Percentiles rank a stretch among this genome's conserved stretches.
phyloP scores from a whole-genome alignment of 352 stramenopile species.

The Globisporangium carolinianum region DNA sequence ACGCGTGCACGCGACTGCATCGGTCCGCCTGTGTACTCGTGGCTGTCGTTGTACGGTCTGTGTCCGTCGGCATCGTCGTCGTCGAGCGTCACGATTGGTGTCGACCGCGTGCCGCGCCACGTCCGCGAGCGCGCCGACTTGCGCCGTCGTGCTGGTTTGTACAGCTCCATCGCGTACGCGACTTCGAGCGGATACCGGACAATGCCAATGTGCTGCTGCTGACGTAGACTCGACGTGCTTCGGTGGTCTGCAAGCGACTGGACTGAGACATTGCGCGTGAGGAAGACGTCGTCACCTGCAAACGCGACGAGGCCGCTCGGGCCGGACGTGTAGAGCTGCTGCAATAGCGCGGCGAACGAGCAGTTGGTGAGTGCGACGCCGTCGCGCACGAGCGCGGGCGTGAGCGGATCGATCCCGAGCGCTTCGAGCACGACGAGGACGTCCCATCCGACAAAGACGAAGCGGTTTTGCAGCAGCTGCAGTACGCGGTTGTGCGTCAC shows the following conservation, averaged over 20 bases:
- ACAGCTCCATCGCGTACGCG: slow-evolving; percentile 12
- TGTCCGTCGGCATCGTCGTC: neutral
- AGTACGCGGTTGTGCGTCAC: slow-evolving; percentile 36
- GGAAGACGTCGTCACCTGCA: slow-evolving; percentile 37
- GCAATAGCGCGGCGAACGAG: slow-evolving; percentile 28
- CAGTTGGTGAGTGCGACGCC: slow-evolving; percentile 22
- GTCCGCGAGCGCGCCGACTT: neutral
- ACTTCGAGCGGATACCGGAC: slow-evolving; percentile 8
- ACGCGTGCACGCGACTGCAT: neutral
- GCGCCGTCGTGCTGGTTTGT: neutral
- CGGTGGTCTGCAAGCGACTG: neutral
- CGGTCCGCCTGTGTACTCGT: too few species aligned
- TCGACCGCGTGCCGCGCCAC: neutral
- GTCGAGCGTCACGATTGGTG: slow-evolving; percentile 6
- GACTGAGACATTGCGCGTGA: slow-evolving; percentile 15
- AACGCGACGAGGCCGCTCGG: slow-evolving; percentile 37
- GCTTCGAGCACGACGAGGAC: slow-evolving; percentile 19
- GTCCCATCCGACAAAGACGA: slow-evolving; percentile 47
- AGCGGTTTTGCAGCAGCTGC: slow-evolving; percentile 32
- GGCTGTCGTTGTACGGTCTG: too few species aligned
- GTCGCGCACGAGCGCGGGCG: slow-evolving; percentile 16
- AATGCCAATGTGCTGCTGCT: neutral
- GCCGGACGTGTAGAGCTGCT: slow-evolving; percentile 44
- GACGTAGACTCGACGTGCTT: neutral
- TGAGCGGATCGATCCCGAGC: slow-evolving; percentile 37